Conservation (phyloP, 345 rosid genomes). For the Eutrema yunnanense region DNA sequence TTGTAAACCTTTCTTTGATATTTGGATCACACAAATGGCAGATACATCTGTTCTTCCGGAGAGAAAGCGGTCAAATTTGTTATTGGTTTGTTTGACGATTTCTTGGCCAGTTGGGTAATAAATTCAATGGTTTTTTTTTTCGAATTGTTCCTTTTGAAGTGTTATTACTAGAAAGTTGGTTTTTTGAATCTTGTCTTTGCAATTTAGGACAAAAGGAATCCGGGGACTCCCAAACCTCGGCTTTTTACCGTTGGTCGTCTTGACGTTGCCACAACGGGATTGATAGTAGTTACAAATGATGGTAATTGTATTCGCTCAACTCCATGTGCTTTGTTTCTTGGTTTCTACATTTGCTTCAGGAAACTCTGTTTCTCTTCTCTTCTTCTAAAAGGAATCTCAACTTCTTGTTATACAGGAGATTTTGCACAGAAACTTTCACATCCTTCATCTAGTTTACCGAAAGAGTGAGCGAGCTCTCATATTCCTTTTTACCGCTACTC, state of each 20-base stretch:
- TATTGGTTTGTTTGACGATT: conserved; percentile 63
- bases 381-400: too few relatives aligned
- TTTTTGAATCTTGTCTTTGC: not conserved
- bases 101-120: conserved; percentile 55
- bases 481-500: not conserved
- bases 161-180: not conserved
- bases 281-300: conserved; percentile 82
- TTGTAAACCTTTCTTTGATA: too few relatives aligned
- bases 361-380: too few relatives aligned
- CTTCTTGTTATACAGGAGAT: conserved; percentile 48
- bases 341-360: conserved; percentile 1
- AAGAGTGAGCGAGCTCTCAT: conserved; percentile 54
- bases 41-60: conserved; percentile 93
- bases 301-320: conserved; percentile 34
- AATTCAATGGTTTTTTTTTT: too few relatives aligned
- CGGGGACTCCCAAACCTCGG: conserved; percentile 74
- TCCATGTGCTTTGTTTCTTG: not conserved
- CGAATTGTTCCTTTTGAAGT: not conserved
- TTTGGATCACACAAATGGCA: conserved; percentile 5
- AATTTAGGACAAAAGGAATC: conserved; percentile 55
- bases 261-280: conserved; percentile 91
- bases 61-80: conserved; percentile 73
- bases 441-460: conserved; percentile 77
- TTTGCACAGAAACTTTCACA: conserved; percentile 84
- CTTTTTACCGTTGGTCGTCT: conserved; percentile 96